Base-by-base conservation (phyloP, 305 asterid species). In the Fraxinus platypoda region DNA sequence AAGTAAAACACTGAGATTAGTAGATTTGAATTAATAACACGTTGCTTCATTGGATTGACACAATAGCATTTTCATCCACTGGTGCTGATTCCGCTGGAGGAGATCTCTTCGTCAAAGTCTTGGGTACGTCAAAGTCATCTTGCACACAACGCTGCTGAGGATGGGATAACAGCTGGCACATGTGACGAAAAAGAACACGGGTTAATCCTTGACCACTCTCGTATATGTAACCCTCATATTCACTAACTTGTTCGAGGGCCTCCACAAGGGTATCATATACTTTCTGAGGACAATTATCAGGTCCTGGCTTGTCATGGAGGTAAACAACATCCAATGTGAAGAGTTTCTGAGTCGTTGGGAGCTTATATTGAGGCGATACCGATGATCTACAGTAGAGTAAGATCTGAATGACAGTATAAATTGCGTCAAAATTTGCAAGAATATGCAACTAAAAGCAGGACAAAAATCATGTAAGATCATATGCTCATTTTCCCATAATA, bases 291-390 rank as follows among this genome's bases (percentile, higher is more conserved):
- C 99, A 96, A 77, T 96, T 96, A 12, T 91, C 94, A 0, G 98
- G 98, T 81, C 97, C 98, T 0, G 98, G 99, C 85, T 91, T 93
- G 93, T 97, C 97, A 30, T 97, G 99, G 72, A 97, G 95, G 91
- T 94, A 97, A 81, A 95, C 81, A 28, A 92, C 97, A 57, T 94
- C 98, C 88, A 97, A 79, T 35, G 98, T 97, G 93, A 97, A 97
- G 88, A 90, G 89, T 81, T 91, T 96, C 72, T 87, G 90, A 33
- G 89, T 80, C 17, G 97, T 79, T 19, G 95, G 93, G 84, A 93
- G 83, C 75, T 94, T 95, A 83, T 85, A 91, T 25, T 88, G 89
- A 43, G 98, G 99, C 1, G 88, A 90, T 82, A 82, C 83, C 23
- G 97, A 93, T 85, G 98, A 96, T 85, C 98, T 92, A 49, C 98